Percentiles rank a stretch among this genome's conserved stretches.
phyloP scores from a whole-genome alignment of 805 yeast genomes.

The Barnettozyma pratensis region DNA sequence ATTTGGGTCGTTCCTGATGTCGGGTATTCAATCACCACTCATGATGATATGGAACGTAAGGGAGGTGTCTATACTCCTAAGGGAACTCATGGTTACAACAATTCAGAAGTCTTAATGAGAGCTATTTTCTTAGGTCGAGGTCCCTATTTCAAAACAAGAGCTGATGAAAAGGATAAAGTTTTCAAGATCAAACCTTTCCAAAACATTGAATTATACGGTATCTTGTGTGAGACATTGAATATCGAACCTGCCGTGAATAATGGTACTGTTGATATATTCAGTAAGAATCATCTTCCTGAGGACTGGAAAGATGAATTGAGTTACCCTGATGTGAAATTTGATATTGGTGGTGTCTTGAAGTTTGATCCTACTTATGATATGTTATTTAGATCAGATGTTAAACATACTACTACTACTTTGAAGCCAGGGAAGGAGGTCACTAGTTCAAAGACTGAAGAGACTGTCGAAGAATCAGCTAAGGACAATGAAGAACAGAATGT shows the following conservation, averaged over 20 bases:
- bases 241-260: conserved; percentile 52
- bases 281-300: conserved; percentile 28
- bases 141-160: conserved; percentile 53
- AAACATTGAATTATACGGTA: conserved; percentile 69
- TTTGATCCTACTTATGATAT: conserved; percentile 49
- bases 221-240: conserved; percentile 61
- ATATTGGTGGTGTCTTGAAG: conserved; percentile 35
- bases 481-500: background rate
- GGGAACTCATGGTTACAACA: conserved; percentile 86
- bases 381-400: conserved; percentile 24
- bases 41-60: conserved; percentile 41
- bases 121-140: conserved; percentile 79
- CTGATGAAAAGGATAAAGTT: conserved; percentile 12
- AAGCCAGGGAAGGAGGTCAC: conserved; percentile 2
- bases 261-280: conserved; percentile 38
- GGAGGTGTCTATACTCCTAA: conserved; percentile 20
- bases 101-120: conserved; percentile 73
- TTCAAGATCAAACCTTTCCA: conserved; percentile 53
- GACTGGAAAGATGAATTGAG: conserved; percentile 42
- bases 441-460: background rate
- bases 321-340: conserved; percentile 49
- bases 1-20: conserved; percentile 80
- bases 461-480: conserved; percentile 9
- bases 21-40: conserved; percentile 72
- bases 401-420: conserved; percentile 17